phyloP scores from a whole-genome alignment of 2,329 filamentous ascomycete species.

The Eurotiales sp. region DNA sequence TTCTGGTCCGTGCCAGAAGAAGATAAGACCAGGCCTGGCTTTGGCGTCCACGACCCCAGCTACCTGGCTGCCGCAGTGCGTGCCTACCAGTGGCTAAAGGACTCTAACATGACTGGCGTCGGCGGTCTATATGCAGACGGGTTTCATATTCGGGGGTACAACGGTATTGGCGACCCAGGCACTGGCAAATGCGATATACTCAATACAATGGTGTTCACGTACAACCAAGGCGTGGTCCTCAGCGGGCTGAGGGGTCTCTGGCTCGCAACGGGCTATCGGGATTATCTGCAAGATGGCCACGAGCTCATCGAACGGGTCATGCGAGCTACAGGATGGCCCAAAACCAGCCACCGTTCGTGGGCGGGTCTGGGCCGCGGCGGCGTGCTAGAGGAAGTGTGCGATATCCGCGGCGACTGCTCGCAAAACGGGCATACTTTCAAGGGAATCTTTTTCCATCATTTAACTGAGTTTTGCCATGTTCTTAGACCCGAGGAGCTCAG shows the following conservation, averaged over 20 bases:
- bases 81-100: slow-evolving; percentile 75
- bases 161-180: slow-evolving; percentile 53
- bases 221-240: slow-evolving; percentile 90
- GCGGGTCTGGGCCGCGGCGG: slow-evolving; percentile 72
- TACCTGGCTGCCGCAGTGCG: slow-evolving; percentile 71
- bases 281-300: slow-evolving; percentile 76
- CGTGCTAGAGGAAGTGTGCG: slow-evolving; percentile 80
- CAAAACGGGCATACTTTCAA: slow-evolving; percentile 91
- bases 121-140: slow-evolving; percentile 79
- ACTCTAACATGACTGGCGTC: slow-evolving; percentile 74
- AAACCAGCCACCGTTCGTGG: slow-evolving; percentile 52
- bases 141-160: slow-evolving; percentile 73
- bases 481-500: slow-evolving; percentile 50
- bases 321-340: slow-evolving; percentile 69
- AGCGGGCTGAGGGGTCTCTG: slow-evolving; percentile 78
- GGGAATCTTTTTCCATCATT: slow-evolving; percentile 88
- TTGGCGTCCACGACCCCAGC: slow-evolving; percentile 52
- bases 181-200: slow-evolving; percentile 73
- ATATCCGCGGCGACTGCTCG: slow-evolving; percentile 68
- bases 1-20: slow-evolving; percentile 44
- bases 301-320: slow-evolving; percentile 71
- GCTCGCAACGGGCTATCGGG: slow-evolving; percentile 67
- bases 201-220: slow-evolving; percentile 89
- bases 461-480: slow-evolving; percentile 71
- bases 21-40: no score